Evolutionary conservation across 768 basidiomycete species (phyloP).

Genomic region (Neoboletus subvelutipes): DNA sequence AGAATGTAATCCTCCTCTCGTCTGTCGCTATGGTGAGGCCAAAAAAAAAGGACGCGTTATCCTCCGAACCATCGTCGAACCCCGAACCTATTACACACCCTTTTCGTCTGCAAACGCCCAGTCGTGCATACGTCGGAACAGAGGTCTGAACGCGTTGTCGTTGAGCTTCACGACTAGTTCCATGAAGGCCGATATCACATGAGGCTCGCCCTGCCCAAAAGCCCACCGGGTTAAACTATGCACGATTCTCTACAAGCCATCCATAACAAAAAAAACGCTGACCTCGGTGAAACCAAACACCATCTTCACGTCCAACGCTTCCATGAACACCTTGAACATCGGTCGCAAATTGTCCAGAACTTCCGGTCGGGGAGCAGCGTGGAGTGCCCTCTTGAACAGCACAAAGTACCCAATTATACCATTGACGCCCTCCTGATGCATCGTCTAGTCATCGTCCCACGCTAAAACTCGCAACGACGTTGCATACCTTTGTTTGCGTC

Average conservation of each 20-base stretch:
- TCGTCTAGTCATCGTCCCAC: background rate
- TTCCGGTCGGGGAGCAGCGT: conserved; percentile 58
- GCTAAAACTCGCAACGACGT: no score
- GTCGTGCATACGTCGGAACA: conserved; percentile 90
- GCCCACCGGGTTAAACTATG: background rate
- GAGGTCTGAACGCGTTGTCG: conserved; percentile 84
- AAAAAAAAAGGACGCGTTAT: background rate
- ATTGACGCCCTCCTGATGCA: conserved; percentile 24
- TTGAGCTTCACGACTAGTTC: conserved; percentile 92
- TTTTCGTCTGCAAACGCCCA: conserved; percentile 79
- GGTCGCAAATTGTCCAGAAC: conserved; percentile 65
- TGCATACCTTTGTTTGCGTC: conserved; percentile 38
- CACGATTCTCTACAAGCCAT: background rate
- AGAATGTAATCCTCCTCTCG: conserved; percentile 67
- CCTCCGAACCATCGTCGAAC: background rate
- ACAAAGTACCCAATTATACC: conserved; percentile 55
- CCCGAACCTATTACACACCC: conserved; percentile 34
- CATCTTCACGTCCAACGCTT: conserved; percentile 62
- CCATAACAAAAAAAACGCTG: background rate
- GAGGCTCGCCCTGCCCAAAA: conserved; percentile 46
- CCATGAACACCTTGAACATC: conserved; percentile 77
- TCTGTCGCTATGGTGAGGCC: conserved; percentile 23
- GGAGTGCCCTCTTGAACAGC: conserved; percentile 63
- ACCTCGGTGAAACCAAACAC: conserved; percentile 32
- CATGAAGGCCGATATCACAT: conserved; percentile 70